Percentiles rank a stretch among this genome's conserved stretches.
Evolutionary conservation across 306 rosid species (phyloP).

Genomic region (Amphicarpaea edgeworthii): DNA sequence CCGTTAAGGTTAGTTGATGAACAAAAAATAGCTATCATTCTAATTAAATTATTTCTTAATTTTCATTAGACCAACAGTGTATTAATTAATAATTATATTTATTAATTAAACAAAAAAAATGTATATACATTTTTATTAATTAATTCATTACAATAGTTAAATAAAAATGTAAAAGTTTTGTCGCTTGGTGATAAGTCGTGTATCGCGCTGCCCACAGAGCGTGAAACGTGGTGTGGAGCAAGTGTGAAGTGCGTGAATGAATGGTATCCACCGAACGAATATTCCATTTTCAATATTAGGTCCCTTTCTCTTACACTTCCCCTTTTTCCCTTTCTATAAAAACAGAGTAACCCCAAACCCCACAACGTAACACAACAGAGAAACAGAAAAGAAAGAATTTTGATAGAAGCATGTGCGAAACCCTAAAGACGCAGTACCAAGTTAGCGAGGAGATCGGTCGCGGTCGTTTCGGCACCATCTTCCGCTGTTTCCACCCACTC

Average conservation of each 20-base stretch:
- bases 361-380: not conserved
- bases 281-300: no score
- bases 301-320: no score
- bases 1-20: no score
- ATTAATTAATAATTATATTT: no score
- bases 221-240: not conserved
- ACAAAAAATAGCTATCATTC: no score
- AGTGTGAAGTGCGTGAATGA: not conserved
- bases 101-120: no score
- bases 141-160: no score
- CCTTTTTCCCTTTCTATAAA: constrained; percentile 43
- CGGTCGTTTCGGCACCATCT: constrained; percentile 80
- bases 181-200: no score
- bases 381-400: not conserved
- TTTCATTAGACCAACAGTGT: no score
- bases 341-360: not conserved
- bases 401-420: constrained; percentile 60
- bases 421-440: constrained; percentile 62
- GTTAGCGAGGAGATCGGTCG: constrained; percentile 84
- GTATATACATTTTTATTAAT: no score
- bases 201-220: not conserved
- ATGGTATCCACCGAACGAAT: constrained; percentile 8
- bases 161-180: no score
- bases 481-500: constrained; percentile 61
- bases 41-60: no score